Base-by-base conservation (phyloP, 129 eudicot species). In the Pittosporum tobira region DNA sequence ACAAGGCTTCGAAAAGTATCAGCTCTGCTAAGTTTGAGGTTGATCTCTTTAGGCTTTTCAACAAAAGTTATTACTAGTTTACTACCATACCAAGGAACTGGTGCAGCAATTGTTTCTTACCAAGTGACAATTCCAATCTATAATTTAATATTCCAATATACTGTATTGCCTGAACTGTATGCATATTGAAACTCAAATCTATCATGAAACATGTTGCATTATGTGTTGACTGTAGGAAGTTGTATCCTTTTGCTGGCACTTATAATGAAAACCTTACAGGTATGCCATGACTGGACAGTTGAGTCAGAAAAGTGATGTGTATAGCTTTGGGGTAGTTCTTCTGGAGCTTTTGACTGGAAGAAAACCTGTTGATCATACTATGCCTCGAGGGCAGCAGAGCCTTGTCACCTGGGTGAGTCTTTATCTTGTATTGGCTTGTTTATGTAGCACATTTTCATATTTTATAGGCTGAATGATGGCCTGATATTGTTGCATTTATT, bases 351-450 rank as follows among this genome's bases (percentile, higher is more conserved):
- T 54, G 42, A 54, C 59, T 3, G 59, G 59, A 54, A 29, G 59
- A 29, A 54, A 54, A 54, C 59, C 59, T 4, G 59, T 54, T 54
- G 59, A 54, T 29, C 42, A 54, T 54, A 54, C 43, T 23, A 54
- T 54, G 59, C 59, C 59, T n/a, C 42, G 42, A 29, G 59, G 59
- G 22, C 59, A 54, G 26, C 42, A 30, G 43, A 54, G 42, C 8
- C 59, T 54, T 30, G 59, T 54, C 59, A 54, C 59, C 30, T 54
- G 59, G 59, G 59, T 54, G n/a, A 54, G 59, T 25, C 58, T 27
- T 24, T 15, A 54, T 29, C 31, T 54, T 29, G 24, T 29, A 2
- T 54, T 54, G 4, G 18, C 13, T 1, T 13, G 11, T 51, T 7
- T 3, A 26, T 53, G 19, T 10, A 51, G 36, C 1, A 26, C 25